These are phyloP conservation scores for Ogataea minuta DNA, from an alignment of 805 yeast species.

Conservation along the genomic window DNA sequence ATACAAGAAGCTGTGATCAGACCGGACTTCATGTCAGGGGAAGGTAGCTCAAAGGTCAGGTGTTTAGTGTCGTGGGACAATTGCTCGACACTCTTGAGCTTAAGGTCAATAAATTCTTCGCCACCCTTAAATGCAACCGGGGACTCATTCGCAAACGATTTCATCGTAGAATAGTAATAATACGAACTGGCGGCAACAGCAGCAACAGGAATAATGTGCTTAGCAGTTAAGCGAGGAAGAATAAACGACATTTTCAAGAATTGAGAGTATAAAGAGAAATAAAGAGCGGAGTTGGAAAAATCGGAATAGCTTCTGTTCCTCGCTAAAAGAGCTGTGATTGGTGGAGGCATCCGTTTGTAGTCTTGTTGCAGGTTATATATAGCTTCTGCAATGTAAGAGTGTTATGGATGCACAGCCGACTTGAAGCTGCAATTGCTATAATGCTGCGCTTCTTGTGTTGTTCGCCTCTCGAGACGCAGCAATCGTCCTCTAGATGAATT, in stretches of 20 bases:
- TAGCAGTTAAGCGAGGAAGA: slow-evolving; percentile 16
- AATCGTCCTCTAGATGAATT: neutral
- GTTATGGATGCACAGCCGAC: too few relatives aligned
- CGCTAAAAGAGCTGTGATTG: slow-evolving; percentile 4
- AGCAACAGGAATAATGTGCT: slow-evolving; percentile 23
- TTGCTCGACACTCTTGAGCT: slow-evolving; percentile 45
- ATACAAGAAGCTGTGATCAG: slow-evolving; percentile 75
- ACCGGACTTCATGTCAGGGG: slow-evolving; percentile 68
- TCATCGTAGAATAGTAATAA: slow-evolving; percentile 35
- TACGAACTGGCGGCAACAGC: slow-evolving; percentile 48
- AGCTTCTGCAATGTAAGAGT: too few relatives aligned
- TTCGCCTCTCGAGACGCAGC: too few relatives aligned
- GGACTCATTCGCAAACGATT: slow-evolving; percentile 28
- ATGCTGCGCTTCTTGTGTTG: too few relatives aligned
- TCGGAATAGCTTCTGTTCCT: neutral
- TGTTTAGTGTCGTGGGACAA: slow-evolving; percentile 64
- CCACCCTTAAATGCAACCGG: slow-evolving; percentile 57
- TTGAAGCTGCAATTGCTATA: too few relatives aligned
- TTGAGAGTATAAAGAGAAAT: neutral
- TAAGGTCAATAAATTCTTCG: slow-evolving; percentile 71
- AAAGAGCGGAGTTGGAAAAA: neutral
- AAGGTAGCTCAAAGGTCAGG: slow-evolving; percentile 67
- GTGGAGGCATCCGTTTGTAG: slow-evolving; percentile 1
- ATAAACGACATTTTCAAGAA: slow-evolving; percentile 12
- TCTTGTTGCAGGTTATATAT: too few relatives aligned